Evolutionary conservation across 2,329 filamentous ascomycete genomes (phyloP).

Genomic region (Colletotrichum brevisporum): DNA sequence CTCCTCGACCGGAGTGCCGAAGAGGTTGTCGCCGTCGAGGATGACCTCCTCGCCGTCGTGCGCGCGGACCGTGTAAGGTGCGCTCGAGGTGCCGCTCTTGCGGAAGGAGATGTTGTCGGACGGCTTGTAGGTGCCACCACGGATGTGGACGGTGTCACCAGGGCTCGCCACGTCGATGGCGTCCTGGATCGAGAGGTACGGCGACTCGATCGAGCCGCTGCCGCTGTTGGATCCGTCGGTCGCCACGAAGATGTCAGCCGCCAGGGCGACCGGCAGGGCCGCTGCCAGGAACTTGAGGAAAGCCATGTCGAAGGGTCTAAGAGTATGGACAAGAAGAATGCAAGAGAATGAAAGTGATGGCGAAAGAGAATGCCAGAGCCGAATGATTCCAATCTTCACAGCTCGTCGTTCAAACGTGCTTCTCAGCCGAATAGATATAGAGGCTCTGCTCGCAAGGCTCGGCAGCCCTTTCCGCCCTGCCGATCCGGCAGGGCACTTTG

Average conservation of each 20-base stretch:
- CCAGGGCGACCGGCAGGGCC: conserved; percentile 36
- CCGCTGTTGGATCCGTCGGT: conserved; percentile 55
- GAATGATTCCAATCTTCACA: not conserved
- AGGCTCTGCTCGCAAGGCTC: not conserved
- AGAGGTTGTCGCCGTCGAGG: conserved; percentile 58
- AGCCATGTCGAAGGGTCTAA: conserved; percentile 3
- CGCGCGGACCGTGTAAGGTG: conserved; percentile 57
- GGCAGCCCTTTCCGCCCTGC: not conserved
- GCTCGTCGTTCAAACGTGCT: not conserved
- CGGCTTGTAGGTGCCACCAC: conserved; percentile 55
- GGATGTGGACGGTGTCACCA: conserved; percentile 55
- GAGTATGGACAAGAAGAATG: not conserved
- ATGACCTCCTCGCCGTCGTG: conserved; percentile 60
- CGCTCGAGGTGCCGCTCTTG: conserved; percentile 55
- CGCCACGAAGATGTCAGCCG: conserved; percentile 59
- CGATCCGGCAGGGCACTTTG: conserved; percentile 4
- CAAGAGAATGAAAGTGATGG: not conserved
- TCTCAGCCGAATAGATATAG: not conserved
- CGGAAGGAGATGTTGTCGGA: conserved; percentile 62
- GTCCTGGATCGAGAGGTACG: conserved; percentile 61
- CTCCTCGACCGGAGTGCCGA: conserved; percentile 55
- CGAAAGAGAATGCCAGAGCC: not conserved
- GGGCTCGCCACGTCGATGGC: conserved; percentile 60
- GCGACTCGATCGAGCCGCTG: conserved; percentile 55
- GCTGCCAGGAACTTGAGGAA: conserved; percentile 20